phyloP scores from a whole-genome alignment of 1,284 basidiomycete species.

The Afroboletus lepidellus region DNA sequence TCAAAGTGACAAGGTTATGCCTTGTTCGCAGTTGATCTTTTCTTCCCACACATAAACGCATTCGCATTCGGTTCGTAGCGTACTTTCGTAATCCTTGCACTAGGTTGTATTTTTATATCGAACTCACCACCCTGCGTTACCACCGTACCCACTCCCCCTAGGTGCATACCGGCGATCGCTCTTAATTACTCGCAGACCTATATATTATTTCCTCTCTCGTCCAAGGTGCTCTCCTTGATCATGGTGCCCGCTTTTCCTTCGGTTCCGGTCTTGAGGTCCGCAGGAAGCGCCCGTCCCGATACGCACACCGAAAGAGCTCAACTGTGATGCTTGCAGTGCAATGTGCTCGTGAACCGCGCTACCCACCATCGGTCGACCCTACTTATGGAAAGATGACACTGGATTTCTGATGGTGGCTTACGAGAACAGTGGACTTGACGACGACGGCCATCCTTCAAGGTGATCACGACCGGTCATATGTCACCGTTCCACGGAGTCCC shows the following conservation, averaged over 20 bases:
- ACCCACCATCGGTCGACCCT: not conserved
- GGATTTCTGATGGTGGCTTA: slow-evolving; percentile 6
- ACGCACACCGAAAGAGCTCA: not conserved
- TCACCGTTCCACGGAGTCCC: not conserved
- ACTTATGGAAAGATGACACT: not conserved
- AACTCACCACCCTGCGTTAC: slow-evolving; percentile 15
- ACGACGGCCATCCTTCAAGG: not conserved
- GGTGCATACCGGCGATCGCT: slow-evolving; percentile 11
- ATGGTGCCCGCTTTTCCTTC: not conserved
- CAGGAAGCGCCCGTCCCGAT: not conserved
- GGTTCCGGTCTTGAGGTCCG: not conserved
- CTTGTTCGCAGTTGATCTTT: slow-evolving; percentile 12
- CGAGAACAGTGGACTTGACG: not conserved
- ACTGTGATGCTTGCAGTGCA: no score
- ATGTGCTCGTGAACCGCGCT: not conserved
- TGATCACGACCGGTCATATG: not conserved
- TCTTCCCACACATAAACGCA: slow-evolving; percentile 11
- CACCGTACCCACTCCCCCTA: slow-evolving; percentile 7
- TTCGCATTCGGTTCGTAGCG: slow-evolving; percentile 17
- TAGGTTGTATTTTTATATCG: slow-evolving; percentile 28
- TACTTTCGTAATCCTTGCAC: slow-evolving; percentile 7
- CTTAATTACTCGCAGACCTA: slow-evolving; percentile 20
- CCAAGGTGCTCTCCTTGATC: slow-evolving; percentile 1
- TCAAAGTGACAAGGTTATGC: slow-evolving; percentile 10
- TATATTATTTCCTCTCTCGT: not conserved